Base-by-base conservation (phyloP, 495 filamentous ascomycete species). In the Aspergillus funiculosus region DNA sequence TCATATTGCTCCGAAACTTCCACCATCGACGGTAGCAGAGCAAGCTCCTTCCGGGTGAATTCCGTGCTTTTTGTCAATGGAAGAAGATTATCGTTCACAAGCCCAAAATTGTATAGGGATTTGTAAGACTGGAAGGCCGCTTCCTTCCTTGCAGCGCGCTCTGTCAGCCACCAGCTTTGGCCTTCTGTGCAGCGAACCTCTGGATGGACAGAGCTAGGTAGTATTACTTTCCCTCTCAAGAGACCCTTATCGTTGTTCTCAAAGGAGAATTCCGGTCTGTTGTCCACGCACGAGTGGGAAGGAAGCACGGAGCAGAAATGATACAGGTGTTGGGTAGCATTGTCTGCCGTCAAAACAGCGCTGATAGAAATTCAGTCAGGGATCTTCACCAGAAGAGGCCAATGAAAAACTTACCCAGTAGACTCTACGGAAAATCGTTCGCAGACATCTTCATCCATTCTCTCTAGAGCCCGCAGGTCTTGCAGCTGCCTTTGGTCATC, bases 81-180 rank as follows among this genome's bases (percentile, higher is more conserved):
- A 43, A 95, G 68, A 1, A 96, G 70, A 50, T 94, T 78, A 30
- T 94, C 77, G 39, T 89, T 88, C 15, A 96, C 63, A 17, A 94
- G 66, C 0, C 83, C 82, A 29, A 76, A 81, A 25, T 77, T 46
- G 55, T 89, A 80, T 0, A 98, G 72, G 2, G 72, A 73, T 19
- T 74, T 63, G 56, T 91, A 95, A 9, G 89, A 86, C 54, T 87
- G 76, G 41, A 95, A 92, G 0, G 89, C 86, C 2, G 87, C 83
- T 57, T 96, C 92, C 50, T 83, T 86, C 50, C 71, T 79, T 4
- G 92, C 91, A 39, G 74, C 81, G 28, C 73, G 79, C 59, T 95
- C 87, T 1, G 83, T 85, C 4, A 48, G 58, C 88, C 89, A 96
- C 35, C 59, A 47, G 4, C 51, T 47, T 5, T 55, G 58, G 28